Evolutionary conservation across 768 basidiomycete genomes (phyloP).

Genomic region (Podaxis rugospora): DNA sequence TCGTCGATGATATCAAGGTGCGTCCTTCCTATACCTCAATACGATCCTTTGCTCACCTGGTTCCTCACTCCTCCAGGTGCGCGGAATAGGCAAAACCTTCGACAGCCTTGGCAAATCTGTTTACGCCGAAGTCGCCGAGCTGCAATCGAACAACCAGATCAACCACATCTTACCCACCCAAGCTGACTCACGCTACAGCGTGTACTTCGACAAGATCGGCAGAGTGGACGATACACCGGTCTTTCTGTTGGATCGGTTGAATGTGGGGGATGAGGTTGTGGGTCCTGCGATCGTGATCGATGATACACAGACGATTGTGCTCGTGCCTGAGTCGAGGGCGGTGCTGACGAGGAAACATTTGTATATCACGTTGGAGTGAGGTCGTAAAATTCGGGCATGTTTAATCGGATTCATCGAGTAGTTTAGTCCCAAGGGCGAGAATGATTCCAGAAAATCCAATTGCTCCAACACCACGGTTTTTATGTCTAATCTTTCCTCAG

Average conservation of each 20-base stretch:
- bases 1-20: constrained; percentile 91
- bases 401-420: no score
- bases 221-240: constrained; percentile 79
- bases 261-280: constrained; percentile 63
- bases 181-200: constrained; percentile 54
- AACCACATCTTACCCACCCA: constrained; percentile 35
- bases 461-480: no score
- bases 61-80: constrained; percentile 34
- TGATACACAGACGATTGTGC: constrained; percentile 90
- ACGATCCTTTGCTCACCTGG: not conserved
- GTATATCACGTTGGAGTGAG: constrained; percentile 41
- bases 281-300: constrained; percentile 96
- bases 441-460: no score
- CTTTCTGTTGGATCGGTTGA: constrained; percentile 61
- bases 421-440: no score
- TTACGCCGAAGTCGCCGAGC: constrained; percentile 62
- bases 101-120: constrained; percentile 77
- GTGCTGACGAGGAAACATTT: constrained; percentile 68
- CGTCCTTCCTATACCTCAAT: not conserved
- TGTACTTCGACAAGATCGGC: constrained; percentile 81
- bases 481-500: no score
- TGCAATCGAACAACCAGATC: constrained; percentile 23
- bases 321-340: constrained; percentile 70
- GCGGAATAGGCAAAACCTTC: constrained; percentile 89
- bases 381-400: no score